Conservation (phyloP, 495 filamentous ascomycete genomes). For the Neurospora sp. region DNA sequence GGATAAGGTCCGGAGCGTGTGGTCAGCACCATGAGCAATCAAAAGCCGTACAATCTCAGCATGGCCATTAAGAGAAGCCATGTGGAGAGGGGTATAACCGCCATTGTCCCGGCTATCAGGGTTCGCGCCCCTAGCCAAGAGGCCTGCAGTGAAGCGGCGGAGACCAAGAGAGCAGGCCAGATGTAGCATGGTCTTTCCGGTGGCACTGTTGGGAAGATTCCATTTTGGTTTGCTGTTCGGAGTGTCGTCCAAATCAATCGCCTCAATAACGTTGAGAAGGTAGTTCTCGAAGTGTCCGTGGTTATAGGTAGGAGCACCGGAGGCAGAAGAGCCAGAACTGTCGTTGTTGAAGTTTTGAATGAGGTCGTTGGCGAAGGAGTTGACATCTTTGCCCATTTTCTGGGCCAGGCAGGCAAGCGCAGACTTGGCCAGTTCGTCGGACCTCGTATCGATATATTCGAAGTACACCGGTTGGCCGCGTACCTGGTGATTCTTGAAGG, state of each 20-base stretch:
- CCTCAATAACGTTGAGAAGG: conserved; percentile 62
- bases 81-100: conserved; percentile 75
- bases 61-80: conserved; percentile 70
- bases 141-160: conserved; percentile 65
- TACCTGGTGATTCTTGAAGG: conserved; percentile 45
- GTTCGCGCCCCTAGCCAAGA: conserved; percentile 71
- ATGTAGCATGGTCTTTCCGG: conserved; percentile 76
- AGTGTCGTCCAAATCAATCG: conserved; percentile 68
- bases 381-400: conserved; percentile 32
- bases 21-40: conserved; percentile 61
- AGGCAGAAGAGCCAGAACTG: conserved; percentile 12
- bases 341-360: conserved; percentile 1
- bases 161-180: conserved; percentile 68
- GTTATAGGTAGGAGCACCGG: conserved; percentile 9
- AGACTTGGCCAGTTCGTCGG: conserved; percentile 57
- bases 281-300: conserved; percentile 50
- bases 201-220: conserved; percentile 46
- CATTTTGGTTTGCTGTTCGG: conserved; percentile 49
- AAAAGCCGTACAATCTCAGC: conserved; percentile 66
- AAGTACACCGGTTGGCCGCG: conserved; percentile 43
- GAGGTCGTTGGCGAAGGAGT: neutral
- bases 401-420: conserved; percentile 47
- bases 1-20: conserved; percentile 56
- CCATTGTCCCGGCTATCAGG: conserved; percentile 66
- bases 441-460: conserved; percentile 70